Base-by-base conservation (phyloP, 2,329 filamentous ascomycete genomes). In the Ceratocystis alfenasii region DNA sequence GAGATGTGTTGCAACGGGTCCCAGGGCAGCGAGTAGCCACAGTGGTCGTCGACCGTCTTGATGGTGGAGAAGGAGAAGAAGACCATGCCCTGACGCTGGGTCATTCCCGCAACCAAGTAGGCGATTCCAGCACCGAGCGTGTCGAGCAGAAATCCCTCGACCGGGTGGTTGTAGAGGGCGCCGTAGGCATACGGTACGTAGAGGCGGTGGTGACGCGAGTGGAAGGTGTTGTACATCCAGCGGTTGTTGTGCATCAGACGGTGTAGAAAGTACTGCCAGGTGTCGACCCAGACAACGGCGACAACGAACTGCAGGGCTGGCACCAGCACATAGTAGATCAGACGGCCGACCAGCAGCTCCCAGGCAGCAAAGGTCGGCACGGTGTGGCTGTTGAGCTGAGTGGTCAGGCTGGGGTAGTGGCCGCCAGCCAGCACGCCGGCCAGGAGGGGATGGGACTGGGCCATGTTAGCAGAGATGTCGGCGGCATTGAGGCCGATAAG, bases 111-210 rank as follows among this genome's bases (percentile, higher is more conserved):
- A 12, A 88, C 73, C 72, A 96, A 86, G 78, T 95, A 97, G 25
- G 84, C 90, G 46, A 96, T 75, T 28, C 89, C 89, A 8, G 92
- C 89, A 66, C 94, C 93, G 15, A 91, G 81, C 0, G 92, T 97
- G 74, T 99, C 94, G 69, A 97, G 83, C 45, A 96, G 80, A 73
- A 99, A 95, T 8, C 92, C 93, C 77, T 97, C 94, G 62, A 97
- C 79, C 0, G 92, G 92, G 74, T 97, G 93, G 76, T 96, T 97
- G 81, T 97, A 99, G 10, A 97, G 83, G 20, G 94, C 94, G 67
- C 94, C 94, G 75, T 93, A 99, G 2, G 94, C 94, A 75, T 97
- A 99, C 2, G 94, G 94, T 2, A 97, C 94, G 75, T 99, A 97
- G 44, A 99, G 86, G 50, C 93, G 88, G 79, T 99, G 94, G 76